These are phyloP conservation scores for Arthroderma sp. DNA, from an alignment of 2,329 filamentous ascomycete species.

Conservation along the genomic window DNA sequence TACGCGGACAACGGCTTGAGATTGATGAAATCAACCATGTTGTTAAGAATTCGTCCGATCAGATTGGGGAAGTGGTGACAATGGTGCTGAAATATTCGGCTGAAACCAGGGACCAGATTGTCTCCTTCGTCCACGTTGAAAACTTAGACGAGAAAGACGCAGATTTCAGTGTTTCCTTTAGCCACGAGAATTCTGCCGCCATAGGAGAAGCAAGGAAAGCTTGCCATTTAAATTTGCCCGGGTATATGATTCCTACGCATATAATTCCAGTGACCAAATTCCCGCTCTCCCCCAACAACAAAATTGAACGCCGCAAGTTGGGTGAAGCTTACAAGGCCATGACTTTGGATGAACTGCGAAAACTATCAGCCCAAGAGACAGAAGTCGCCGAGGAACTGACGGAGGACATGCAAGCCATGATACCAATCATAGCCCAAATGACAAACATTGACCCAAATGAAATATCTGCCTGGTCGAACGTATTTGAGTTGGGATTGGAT, in stretches of 20 bases:
- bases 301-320: constrained; percentile 62
- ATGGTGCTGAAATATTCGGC: constrained; percentile 59
- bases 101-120: constrained; percentile 68
- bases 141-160: constrained; percentile 2
- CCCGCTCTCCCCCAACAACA: constrained; percentile 79
- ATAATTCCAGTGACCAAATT: constrained; percentile 58
- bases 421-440: constrained; percentile 42
- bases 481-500: constrained; percentile 79
- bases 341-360: constrained; percentile 48
- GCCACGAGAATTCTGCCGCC: constrained; percentile 12
- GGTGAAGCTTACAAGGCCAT: constrained; percentile 52
- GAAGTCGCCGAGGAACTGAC: constrained; percentile 17
- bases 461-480: constrained; percentile 46
- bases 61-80: constrained; percentile 58
- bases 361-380: constrained; percentile 30
- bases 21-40: constrained; percentile 83
- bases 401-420: constrained; percentile 36
- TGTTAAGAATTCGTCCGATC: constrained; percentile 48
- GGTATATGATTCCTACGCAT: constrained; percentile 86
- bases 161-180: constrained; percentile 24
- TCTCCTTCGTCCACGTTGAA: constrained; percentile 51
- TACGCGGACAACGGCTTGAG: constrained; percentile 78
- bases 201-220: constrained; percentile 37
- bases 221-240: constrained; percentile 58
- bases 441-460: constrained; percentile 31